Evolutionary conservation across 495 filamentous ascomycete genomes (phyloP).

Genomic region (Penicillium cataractarum): DNA sequence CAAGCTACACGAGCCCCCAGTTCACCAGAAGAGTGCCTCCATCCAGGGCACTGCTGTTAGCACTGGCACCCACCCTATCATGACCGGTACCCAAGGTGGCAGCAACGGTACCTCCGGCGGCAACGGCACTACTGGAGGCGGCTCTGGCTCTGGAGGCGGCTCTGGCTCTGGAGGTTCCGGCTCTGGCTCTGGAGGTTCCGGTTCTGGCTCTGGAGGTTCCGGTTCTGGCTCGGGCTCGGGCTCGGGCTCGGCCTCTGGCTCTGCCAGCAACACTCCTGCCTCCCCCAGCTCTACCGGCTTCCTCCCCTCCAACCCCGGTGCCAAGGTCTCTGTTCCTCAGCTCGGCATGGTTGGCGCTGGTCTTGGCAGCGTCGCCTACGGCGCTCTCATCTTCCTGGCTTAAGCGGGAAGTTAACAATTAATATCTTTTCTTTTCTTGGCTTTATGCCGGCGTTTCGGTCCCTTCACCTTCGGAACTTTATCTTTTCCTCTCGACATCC

Average conservation of each 20-base stretch:
- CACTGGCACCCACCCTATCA: conserved; percentile 8
- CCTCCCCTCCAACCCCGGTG: conserved; percentile 34
- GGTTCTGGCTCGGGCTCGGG: conserved; percentile 1
- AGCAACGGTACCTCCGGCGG: conserved; percentile 8
- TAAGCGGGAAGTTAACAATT: conserved; percentile 20
- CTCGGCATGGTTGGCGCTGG: conserved; percentile 30
- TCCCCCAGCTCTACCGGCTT: conserved; percentile 30
- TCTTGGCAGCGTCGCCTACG: conserved; percentile 36
- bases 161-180: conserved; percentile 8
- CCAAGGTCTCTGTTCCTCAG: conserved; percentile 34
- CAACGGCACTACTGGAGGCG: conserved; percentile 10
- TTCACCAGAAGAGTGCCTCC: conserved; percentile 13
- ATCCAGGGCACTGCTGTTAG: conserved; percentile 11
- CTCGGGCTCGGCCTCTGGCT: conserved; percentile 16
- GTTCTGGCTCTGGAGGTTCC: conserved; percentile 11
- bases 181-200: conserved; percentile 10
- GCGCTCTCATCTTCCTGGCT: conserved; percentile 32
- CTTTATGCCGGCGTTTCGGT: conserved; percentile 19
- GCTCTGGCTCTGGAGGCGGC: no score
- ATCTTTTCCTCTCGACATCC: neutral
- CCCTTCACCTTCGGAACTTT: neutral
- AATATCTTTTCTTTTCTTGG: conserved; percentile 9
- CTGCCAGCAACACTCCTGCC: conserved; percentile 22
- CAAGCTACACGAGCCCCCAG: conserved; percentile 24
- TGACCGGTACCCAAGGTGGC: conserved; percentile 18